Evolutionary conservation across 2,329 filamentous ascomycete species (phyloP).

Genomic region (Didymella arachidicola): DNA sequence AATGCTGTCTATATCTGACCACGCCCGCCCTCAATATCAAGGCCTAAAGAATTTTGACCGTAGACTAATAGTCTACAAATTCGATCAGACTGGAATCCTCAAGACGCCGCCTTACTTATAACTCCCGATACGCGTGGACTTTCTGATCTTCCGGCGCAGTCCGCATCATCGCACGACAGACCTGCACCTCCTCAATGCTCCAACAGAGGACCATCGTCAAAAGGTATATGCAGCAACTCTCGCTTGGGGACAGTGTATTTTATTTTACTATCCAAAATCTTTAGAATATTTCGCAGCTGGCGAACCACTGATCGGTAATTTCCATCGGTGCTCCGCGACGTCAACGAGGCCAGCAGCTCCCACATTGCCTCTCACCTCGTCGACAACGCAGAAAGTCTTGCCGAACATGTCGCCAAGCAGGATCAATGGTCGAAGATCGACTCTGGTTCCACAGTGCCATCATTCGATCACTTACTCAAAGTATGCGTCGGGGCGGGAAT

Average conservation of each 20-base stretch:
- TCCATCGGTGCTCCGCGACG: conserved; percentile 55
- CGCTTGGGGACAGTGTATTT: conserved; percentile 39
- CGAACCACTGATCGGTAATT: conserved; percentile 45
- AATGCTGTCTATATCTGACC: neutral
- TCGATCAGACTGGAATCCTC: conserved; percentile 4
- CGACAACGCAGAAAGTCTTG: conserved; percentile 48
- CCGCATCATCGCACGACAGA: conserved; percentile 46
- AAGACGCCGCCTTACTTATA: conserved; percentile 24
- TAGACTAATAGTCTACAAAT: conserved; percentile 28
- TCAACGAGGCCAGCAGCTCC: conserved; percentile 63
- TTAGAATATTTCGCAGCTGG: conserved; percentile 56
- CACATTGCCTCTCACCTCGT: conserved; percentile 54
- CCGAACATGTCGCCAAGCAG: conserved; percentile 45
- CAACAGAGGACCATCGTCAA: conserved; percentile 44
- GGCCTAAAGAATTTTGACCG: conserved; percentile 20
- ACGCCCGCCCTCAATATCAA: neutral
- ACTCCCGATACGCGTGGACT: conserved; percentile 41
- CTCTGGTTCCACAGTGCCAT: conserved; percentile 34
- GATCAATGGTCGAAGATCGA: conserved; percentile 35
- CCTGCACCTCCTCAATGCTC: conserved; percentile 55
- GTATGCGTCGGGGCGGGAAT: conserved; percentile 43
- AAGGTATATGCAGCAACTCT: conserved; percentile 38
- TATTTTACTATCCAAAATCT: conserved; percentile 55
- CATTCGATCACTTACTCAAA: conserved; percentile 40
- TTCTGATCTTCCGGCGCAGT: conserved; percentile 36